Conservation (phyloP, 176 grass and related monocot species). For the Metroxylon sagu region DNA sequence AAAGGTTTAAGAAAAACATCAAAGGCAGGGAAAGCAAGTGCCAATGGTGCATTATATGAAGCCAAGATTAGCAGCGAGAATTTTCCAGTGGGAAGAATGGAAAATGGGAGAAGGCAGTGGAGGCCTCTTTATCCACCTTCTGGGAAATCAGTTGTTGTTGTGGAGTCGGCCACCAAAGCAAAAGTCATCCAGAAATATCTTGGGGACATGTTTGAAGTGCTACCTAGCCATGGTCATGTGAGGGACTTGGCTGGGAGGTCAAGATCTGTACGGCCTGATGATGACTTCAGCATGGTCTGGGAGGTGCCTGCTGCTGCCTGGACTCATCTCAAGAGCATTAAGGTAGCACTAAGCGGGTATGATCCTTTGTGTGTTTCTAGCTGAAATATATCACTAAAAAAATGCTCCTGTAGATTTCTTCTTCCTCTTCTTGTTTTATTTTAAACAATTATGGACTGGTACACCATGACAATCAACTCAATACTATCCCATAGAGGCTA, state of each 20-base stretch:
- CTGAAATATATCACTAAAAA: no score
- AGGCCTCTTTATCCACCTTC: constrained; percentile 64
- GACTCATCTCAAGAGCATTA: constrained; percentile 96
- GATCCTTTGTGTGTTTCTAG: constrained; percentile 1
- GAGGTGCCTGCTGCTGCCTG: constrained; percentile 92
- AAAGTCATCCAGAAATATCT: constrained; percentile 98
- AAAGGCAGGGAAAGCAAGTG: constrained; percentile 33
- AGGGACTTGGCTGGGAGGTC: constrained; percentile 92
- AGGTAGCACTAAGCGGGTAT: constrained; percentile 73
- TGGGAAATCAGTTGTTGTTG: constrained; percentile 85
- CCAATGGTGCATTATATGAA: constrained; percentile 9
- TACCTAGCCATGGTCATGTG: constrained; percentile 94
- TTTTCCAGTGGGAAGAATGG: background rate
- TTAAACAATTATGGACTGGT: no score
- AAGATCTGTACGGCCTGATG: constrained; percentile 87
- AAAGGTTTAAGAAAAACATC: constrained; percentile 36
- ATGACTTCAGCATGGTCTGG: constrained; percentile 98
- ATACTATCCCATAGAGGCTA: no score
- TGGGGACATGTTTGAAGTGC: constrained; percentile 72
- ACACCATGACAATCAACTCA: no score
- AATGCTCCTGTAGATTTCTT: no score
- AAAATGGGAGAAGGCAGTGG: constrained; percentile 21
- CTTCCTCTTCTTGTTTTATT: no score
- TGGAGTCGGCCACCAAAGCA: constrained; percentile 86
- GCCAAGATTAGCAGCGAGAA: background rate